Evolutionary conservation across 805 yeast species (phyloP), one percentile per base, ranked within the genome.

Genomic region (Metschnikowia henanensis): DNA sequence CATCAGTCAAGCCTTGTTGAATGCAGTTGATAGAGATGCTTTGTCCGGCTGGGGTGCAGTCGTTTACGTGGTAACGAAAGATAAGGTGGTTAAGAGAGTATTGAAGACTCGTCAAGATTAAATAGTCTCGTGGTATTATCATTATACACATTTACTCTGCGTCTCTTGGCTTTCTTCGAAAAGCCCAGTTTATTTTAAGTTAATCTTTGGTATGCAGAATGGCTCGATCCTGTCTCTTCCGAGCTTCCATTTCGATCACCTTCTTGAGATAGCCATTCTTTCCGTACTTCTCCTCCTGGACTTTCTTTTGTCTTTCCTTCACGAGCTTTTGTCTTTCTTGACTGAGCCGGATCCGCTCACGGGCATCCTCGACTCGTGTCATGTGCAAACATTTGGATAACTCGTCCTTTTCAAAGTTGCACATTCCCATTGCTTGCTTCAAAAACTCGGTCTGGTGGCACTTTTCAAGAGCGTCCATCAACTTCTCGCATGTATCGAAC

Each of bases 11-110:
- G 92, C 97, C 1, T 72, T 94, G 47, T 73, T 94, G 72, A 89
- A 87, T 63, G 98, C 97, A 16, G 95, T 87, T 29, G 99, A 94
- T 66, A 86, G 99, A 75, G 99, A 94, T 68, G 96, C 97, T 5
- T 75, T 94, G 46, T 84, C 95, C 22, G 99, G 99, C 53, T 94
- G 97, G 97, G 99, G 99, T 59, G 97, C 96, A 7, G 86, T 88
- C 15, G 98, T 94, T 19, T 92, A 92, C 67, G 73, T 94, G 43
- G 80, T 94, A 39, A 87, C 95, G 36, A 90, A 90, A 69, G 98
- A 92, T 62, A 87, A 88, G 66, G 95, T 94, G 46, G 79, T 82
- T 42, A 90, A 84, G 72, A 81, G 95, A 60, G 81, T 86, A 57
- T 79, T 94, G 68, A 91, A 84, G 73, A 89, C 97, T 45, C 85